Evolutionary conservation across 31 red algal genomes (phyloP).

Genomic region (Asparagopsis taxiformis): DNA sequence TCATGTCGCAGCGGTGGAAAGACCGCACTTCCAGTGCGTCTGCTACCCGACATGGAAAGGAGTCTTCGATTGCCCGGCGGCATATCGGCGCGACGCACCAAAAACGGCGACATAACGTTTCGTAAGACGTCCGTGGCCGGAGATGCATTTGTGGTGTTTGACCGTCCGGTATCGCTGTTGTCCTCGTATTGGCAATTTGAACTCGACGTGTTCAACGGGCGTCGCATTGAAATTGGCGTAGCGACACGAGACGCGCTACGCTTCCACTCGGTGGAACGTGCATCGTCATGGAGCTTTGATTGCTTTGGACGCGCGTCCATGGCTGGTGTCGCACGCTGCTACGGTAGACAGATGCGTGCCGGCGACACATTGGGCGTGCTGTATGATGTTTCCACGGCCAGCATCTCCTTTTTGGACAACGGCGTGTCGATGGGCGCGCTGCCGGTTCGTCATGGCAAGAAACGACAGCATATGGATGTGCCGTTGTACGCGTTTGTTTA

Average conservation of each 20-base stretch:
- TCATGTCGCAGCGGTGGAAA: not conserved
- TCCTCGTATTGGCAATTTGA: conserved; percentile 12
- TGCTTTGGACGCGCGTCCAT: conserved; percentile 20
- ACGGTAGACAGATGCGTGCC: conserved; percentile 9
- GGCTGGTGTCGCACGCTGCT: conserved; percentile 1
- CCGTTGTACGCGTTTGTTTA: conserved; percentile 16
- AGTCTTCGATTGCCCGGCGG: not conserved
- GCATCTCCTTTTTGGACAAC: conserved; percentile 17
- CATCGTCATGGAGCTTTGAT: conserved; percentile 14
- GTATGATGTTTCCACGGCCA: conserved; percentile 1
- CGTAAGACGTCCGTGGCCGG: conserved; percentile 5
- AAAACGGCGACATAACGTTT: not conserved
- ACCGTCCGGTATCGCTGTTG: conserved; percentile 1
- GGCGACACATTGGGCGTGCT: conserved; percentile 9
- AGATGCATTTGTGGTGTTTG: conserved; percentile 23
- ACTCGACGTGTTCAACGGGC: not conserved
- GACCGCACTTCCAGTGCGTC: conserved; percentile 11
- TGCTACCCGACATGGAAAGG: not conserved
- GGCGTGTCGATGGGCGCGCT: conserved; percentile 24
- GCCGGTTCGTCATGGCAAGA: not conserved
- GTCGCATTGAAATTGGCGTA: conserved; percentile 14
- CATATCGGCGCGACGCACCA: not conserved
- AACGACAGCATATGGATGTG: not conserved
- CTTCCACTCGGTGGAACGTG: conserved; percentile 8
- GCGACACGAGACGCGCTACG: conserved; percentile 15